Percentiles rank a stretch among this genome's conserved stretches.
phyloP scores from a whole-genome alignment of 2,329 filamentous ascomycete genomes.

The Microascus cirrosus region DNA sequence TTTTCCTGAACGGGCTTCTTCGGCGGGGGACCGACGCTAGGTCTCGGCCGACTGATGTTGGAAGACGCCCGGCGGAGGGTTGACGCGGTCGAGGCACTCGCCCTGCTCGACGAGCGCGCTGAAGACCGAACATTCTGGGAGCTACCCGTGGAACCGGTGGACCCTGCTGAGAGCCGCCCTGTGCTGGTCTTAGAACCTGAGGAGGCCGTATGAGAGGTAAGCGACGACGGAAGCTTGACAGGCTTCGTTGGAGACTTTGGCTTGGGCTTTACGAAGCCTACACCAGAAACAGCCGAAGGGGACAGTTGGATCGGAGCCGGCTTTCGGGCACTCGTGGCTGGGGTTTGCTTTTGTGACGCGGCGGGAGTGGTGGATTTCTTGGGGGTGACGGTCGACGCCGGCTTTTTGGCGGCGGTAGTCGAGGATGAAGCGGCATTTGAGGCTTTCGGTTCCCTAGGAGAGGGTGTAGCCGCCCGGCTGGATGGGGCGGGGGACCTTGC shows the following conservation, averaged over 20 bases:
- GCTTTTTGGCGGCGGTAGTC: conserved; percentile 20
- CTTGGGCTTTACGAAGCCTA: conserved; percentile 45
- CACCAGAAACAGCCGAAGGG: conserved; percentile 17
- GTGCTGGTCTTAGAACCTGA: conserved; percentile 46
- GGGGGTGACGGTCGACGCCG: conserved; percentile 16
- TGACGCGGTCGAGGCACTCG: conserved; percentile 23
- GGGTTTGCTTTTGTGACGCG: conserved; percentile 16
- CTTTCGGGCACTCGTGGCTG: conserved; percentile 26
- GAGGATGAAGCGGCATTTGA: not conserved
- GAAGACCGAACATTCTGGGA: conserved; percentile 12
- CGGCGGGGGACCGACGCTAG: conserved; percentile 46
- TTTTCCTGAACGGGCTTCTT: conserved; percentile 39
- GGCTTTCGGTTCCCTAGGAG: not conserved
- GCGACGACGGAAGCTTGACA: conserved; percentile 51
- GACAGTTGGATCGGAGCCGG: conserved; percentile 28
- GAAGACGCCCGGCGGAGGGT: conserved; percentile 28
- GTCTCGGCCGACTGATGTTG: conserved; percentile 31
- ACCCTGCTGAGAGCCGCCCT: not conserved
- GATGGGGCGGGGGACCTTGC: conserved; percentile 22
- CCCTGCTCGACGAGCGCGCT: conserved; percentile 33
- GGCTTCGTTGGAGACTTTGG: conserved; percentile 60
- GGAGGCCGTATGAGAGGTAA: conserved; percentile 59
- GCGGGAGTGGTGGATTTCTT: conserved; percentile 13
- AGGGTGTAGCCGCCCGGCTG: conserved; percentile 25
- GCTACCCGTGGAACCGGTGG: not conserved